Base-by-base conservation (phyloP, 768 basidiomycete species). In the Sarcodon aspratus region DNA sequence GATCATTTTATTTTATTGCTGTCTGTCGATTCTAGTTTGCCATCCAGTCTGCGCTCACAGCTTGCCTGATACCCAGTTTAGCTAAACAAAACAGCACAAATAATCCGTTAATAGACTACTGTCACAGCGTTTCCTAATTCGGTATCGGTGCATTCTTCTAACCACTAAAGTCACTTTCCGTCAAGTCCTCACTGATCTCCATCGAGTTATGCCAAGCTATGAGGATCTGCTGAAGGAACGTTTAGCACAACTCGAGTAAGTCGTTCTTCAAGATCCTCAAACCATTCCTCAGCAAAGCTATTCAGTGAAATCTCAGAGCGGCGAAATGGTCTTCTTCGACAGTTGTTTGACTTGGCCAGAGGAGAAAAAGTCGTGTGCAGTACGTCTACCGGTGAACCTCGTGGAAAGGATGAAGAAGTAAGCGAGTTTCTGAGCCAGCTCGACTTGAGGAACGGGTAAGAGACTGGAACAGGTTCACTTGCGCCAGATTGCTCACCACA, bases 271-370 rank as follows among this genome's bases (percentile, higher is more conserved):
- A 8, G 40, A 0, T 13, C 40, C 9, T 36, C 10, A 36, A 32
- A 36, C 9, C 34, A 15, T 15, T 7, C 21, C 13, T 36, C 36
- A 36, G 13, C n/a, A 4, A 5, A 27, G 3, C 38, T 1, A 44
- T 33, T 34, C 53, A 89, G 85, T 60, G 71, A 69, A 54, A 80
- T 89, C 53, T 64, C 78, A 40, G 64, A 72, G 44, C 79, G 78
- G 55, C 71, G 85, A 62, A 82, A 84, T 79, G 79, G 69, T 47
- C 72, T 87, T 45, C 72, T 89, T 60, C 71, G 72, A 38, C 76
- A 87, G 61, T 79, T 89, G 78, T 83, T 76, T 65, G 64, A 66
- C 47, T 75, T 89, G 69, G 72, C 85, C 45, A 72, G 70, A 49
- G 70, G 69, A 49, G 74, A 76, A 57, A 67, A 74, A 46, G 67